Evolutionary conservation across 1,139 yeast genomes (phyloP), one percentile per base, ranked within the genome.

Genomic region (Taphrina pruni): DNA sequence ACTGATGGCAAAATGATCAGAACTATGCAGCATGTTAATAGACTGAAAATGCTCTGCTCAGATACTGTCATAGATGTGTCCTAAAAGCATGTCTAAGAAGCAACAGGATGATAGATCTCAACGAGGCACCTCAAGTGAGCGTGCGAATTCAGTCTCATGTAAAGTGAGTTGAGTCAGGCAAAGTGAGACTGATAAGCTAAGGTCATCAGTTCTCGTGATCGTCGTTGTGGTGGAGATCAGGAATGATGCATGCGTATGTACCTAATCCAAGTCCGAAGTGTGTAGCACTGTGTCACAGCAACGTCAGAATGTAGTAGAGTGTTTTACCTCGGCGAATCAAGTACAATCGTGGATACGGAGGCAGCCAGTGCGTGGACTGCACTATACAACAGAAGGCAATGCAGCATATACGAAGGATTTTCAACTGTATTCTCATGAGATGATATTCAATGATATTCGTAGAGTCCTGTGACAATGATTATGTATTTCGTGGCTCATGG

Each of bases 381-480:
- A 26, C 26, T 26, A 26, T 4, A 26, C 26, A 4, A 26, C 26
- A 26, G n/a, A 26, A 4, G 26, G 26, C 26, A 4, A 26, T 26
- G 26, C 1, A 26, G 26, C 26, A 26, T 26, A 26, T 1, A 26
- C 26, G 4, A 26, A 2, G 26, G 26, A 2, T 4, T 26, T 45
- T 45, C n/a, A 3, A 8, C 2, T n/a, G 48, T 45, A 45, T 45
- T 45, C 20, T 45, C 48, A 45, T 45, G 8, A 45, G 8, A 45
- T n/a, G 48, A 45, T 45, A 26, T 26, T 26, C 26, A 26, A 26
- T 26, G 26, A 26, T 26, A 45, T 45, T 45, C 48, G 48, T 45
- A 45, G 48, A 14, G 48, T 45, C n/a, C 48, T 45, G 43, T n/a
- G 20, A n/a, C 48, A 45, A 45, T 45, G 48, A 45, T 45, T 45